Evolutionary conservation across 23 red algal genomes (phyloP), one percentile per base, ranked within the genome.

Genomic region (Cyanidioschyzon merolae): DNA sequence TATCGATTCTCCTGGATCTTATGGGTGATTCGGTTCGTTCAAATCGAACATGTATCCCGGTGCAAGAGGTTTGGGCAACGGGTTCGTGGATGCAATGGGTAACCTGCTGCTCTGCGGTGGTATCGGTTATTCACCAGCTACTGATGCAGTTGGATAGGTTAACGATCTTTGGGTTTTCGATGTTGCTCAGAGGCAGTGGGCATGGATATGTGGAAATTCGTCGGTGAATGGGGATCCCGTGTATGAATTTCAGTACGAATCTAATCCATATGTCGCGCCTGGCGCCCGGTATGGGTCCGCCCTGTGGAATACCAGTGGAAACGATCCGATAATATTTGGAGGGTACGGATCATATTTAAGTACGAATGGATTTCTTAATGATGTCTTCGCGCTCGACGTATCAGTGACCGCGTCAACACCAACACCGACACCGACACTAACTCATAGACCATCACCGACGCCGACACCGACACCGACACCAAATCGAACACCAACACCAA

Each of bases 161-260:
- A 71, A 71, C 29, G 63, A 71, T 35, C 30, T 71, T 15, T 71
- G 63, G 63, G 21, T 35, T 7, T 71, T 32, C 32, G 63, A 71
- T 27, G 29, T 71, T 7, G 63, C 16, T 27, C 12, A 3, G n/a
- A 3, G 63, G 12, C 63, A 32, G 29, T 71, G 63, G 63, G 63
- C 63, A 71, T 71, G 63, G 63, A 25, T 71, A 3, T 17, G 29
- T 32, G 63, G 63, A 7, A 71, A 27, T 27, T 17, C 21, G 21
- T 7, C 12, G 63, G 32, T 35, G n/a, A 71, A 71, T 35, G n/a
- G 3, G 29, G 2, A 25, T 12, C 12, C n/a, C 29, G 32, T 27
- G 12, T 71, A 71, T 35, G 63, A 27, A 3, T 3, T 71, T 3
- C 30, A 17, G 2, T 17, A 71, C 30, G 45, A 15, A 7, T 54